Evolutionary conservation across 257 asterid genomes (phyloP).

Genomic region (Ilex asprella): DNA sequence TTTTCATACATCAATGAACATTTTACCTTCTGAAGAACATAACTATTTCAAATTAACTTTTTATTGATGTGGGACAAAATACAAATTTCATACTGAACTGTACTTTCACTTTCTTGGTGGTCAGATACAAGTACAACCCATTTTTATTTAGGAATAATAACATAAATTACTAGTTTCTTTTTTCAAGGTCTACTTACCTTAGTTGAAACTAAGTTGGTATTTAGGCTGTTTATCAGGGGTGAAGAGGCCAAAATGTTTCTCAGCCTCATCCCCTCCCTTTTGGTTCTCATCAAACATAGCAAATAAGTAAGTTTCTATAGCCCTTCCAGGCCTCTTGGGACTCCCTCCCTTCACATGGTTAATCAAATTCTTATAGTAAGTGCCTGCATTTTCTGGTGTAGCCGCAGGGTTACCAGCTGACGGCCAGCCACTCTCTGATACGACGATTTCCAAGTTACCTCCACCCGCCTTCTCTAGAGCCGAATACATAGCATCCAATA

Average conservation of each 20-base stretch:
- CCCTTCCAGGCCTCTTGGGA: constrained; percentile 21
- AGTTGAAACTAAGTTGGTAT: constrained; percentile 14
- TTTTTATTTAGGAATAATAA: too few species aligned
- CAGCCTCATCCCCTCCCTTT: constrained; percentile 11
- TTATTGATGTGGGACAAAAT: too few species aligned
- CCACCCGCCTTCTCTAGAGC: constrained; percentile 12
- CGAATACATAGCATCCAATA: too few species aligned
- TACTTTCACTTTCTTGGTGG: too few species aligned
- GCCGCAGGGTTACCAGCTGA: constrained; percentile 26
- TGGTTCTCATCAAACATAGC: constrained; percentile 30
- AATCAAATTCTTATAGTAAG: constrained; percentile 11
- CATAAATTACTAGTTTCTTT: too few species aligned
- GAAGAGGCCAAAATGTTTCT: constrained; percentile 26
- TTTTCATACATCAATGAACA: too few species aligned
- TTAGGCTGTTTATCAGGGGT: constrained; percentile 10
- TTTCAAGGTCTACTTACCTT: not conserved
- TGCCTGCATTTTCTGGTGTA: constrained; percentile 11
- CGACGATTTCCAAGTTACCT: constrained; percentile 18
- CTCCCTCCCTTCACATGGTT: too few species aligned
- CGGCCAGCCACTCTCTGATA: constrained; percentile 39
- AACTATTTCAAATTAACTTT: too few species aligned
- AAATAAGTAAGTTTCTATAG: constrained; percentile 24
- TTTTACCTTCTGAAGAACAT: too few species aligned
- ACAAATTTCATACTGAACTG: too few species aligned
- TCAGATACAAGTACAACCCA: too few species aligned